phyloP scores from a whole-genome alignment of 192 early-diverging fungal species.

The Coemansia sp. region DNA sequence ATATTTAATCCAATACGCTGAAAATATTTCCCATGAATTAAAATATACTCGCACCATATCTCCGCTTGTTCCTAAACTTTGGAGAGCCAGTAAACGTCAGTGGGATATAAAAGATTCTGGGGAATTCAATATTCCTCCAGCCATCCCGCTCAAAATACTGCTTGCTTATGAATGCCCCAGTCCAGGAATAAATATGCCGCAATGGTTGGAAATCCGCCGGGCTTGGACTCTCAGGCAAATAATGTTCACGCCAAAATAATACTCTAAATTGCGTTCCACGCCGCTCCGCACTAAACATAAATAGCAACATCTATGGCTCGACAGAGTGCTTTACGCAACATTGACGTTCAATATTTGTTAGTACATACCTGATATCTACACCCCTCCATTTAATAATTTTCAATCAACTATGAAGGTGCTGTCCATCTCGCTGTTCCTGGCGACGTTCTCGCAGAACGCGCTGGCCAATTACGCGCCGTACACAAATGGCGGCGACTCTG shows the following conservation, averaged over 20 bases:
- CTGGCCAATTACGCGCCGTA: constrained; percentile 7
- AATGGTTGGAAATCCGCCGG: background rate
- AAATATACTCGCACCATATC: background rate
- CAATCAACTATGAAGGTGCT: constrained; percentile 11
- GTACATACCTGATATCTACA: constrained; percentile 3
- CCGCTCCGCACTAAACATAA: background rate
- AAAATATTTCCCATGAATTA: background rate
- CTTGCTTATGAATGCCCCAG: background rate
- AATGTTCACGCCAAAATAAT: background rate
- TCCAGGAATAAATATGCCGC: background rate
- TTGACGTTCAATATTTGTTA: background rate
- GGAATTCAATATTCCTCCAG: background rate
- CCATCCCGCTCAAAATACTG: background rate
- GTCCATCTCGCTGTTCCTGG: constrained; percentile 31
- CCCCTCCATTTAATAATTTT: constrained; percentile 15
- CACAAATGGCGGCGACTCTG: background rate
- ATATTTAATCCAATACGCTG: background rate
- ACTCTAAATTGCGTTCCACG: background rate
- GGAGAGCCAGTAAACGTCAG: background rate
- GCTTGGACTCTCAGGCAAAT: background rate
- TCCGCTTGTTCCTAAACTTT: background rate
- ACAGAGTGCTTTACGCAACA: background rate
- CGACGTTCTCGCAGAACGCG: constrained; percentile 18
- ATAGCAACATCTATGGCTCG: background rate
- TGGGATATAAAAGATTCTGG: background rate